These are phyloP conservation scores for Aspergillus tamarii DNA, from an alignment of 2,329 filamentous ascomycete genomes.

Conservation along the genomic window DNA sequence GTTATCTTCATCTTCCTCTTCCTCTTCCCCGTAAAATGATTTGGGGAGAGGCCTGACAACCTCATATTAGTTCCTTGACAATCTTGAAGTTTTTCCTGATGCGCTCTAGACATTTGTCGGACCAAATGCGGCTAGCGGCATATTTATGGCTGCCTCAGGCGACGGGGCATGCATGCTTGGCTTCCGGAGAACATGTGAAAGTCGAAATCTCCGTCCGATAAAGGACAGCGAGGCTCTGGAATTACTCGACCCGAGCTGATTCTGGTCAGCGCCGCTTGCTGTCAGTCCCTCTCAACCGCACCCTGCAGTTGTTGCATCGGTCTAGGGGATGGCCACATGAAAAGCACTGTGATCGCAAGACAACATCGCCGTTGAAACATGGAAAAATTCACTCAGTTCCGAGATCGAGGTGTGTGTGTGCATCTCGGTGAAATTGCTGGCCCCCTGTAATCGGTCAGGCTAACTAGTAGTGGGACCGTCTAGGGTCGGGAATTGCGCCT, in stretches of 20 bases:
- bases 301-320: background rate
- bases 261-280: background rate
- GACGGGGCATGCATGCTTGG: background rate
- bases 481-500: slow-evolving; percentile 93
- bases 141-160: background rate
- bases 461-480: slow-evolving; percentile 9
- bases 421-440: slow-evolving; percentile 7
- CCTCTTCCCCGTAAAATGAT: too few species aligned
- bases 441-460: background rate
- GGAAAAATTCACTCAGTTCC: slow-evolving; percentile 95
- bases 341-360: slow-evolving; percentile 4
- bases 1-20: too few species aligned
- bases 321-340: slow-evolving; percentile 12
- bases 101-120: too few species aligned
- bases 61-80: too few species aligned
- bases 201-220: background rate
- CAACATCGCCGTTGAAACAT: slow-evolving; percentile 52
- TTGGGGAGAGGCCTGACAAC: too few species aligned
- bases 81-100: too few species aligned
- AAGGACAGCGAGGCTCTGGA: background rate
- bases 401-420: slow-evolving; percentile 77
- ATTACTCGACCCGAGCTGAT: background rate
- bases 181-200: background rate
- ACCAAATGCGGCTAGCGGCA: background rate
- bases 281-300: background rate